Percentiles rank a stretch among this genome's conserved stretches.
These are phyloP conservation scores for Microcera coccophila DNA, from an alignment of 2,329 filamentous ascomycete genomes.

Conservation along the genomic window DNA sequence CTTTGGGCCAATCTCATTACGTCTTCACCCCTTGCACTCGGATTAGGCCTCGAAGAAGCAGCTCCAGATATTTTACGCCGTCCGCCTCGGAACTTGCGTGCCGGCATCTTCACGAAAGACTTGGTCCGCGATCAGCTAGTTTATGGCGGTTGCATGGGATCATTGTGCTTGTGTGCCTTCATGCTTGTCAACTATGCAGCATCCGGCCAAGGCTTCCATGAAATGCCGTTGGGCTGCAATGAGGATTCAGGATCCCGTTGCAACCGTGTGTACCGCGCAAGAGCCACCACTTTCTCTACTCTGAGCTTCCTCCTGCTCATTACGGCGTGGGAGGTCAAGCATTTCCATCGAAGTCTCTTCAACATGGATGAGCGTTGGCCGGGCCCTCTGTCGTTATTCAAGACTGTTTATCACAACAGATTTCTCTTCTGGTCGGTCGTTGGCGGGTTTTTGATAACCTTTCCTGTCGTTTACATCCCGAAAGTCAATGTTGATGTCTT, in stretches of 20 bases:
- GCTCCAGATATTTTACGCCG: constrained; percentile 64
- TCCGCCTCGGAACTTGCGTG: constrained; percentile 57
- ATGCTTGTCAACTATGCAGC: constrained; percentile 54
- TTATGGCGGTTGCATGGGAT: constrained; percentile 61
- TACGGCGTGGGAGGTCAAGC: constrained; percentile 70
- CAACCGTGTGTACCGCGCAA: constrained; percentile 57
- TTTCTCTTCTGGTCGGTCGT: constrained; percentile 63
- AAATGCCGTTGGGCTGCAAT: constrained; percentile 57
- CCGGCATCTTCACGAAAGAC: constrained; percentile 61
- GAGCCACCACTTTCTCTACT: constrained; percentile 66
- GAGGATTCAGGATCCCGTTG: constrained; percentile 48
- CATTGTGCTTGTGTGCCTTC: constrained; percentile 59
- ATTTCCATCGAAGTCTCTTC: constrained; percentile 67
- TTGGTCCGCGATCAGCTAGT: constrained; percentile 64
- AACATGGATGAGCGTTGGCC: constrained; percentile 55
- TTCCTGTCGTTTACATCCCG: constrained; percentile 65
- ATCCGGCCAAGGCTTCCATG: constrained; percentile 41
- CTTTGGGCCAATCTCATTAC: constrained; percentile 75
- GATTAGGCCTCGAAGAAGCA: constrained; percentile 66
- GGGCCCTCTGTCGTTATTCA: constrained; percentile 49
- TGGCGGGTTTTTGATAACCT: constrained; percentile 56
- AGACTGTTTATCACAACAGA: constrained; percentile 64
- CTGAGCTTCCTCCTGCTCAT: constrained; percentile 65
- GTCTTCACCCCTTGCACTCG: constrained; percentile 66
- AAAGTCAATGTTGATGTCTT: constrained; percentile 63